Evolutionary conservation across 2,329 filamentous ascomycete genomes (phyloP).

Genomic region (Aureobasidium pullulans): DNA sequence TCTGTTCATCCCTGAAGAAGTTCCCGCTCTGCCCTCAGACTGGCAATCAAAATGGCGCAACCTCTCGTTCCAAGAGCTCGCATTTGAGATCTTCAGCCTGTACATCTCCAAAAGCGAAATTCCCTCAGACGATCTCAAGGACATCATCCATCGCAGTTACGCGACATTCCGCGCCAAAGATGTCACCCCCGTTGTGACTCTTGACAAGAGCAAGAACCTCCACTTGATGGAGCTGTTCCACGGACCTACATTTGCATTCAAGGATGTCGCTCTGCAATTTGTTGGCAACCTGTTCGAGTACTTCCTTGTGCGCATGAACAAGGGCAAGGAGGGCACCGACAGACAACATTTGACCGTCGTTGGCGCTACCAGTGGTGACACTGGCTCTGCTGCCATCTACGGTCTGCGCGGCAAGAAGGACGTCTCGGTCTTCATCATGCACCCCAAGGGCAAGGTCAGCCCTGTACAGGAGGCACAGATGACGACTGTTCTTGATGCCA

Average conservation of each 20-base stretch:
- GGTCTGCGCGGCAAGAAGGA: slow-evolving; percentile 93
- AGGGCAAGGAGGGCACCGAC: slow-evolving; percentile 58
- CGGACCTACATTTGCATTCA: slow-evolving; percentile 91
- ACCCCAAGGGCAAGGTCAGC: slow-evolving; percentile 83
- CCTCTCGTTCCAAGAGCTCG: slow-evolving; percentile 72
- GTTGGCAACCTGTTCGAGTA: slow-evolving; percentile 95
- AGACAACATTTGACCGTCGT: slow-evolving; percentile 79
- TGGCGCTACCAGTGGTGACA: slow-evolving; percentile 80
- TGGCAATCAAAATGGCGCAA: slow-evolving; percentile 68
- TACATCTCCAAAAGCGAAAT: slow-evolving; percentile 85
- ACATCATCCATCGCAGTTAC: slow-evolving; percentile 79
- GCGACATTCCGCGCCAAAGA: slow-evolving; percentile 76
- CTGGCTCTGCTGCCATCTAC: slow-evolving; percentile 92
- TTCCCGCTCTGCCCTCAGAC: slow-evolving; percentile 56
- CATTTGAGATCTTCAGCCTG: slow-evolving; percentile 75
- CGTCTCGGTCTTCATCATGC: slow-evolving; percentile 90
- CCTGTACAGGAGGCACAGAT: slow-evolving; percentile 95
- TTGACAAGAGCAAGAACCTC: slow-evolving; percentile 64
- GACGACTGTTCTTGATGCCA: slow-evolving; percentile 84
- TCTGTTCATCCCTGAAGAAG: slow-evolving; percentile 79
- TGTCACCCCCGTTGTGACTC: slow-evolving; percentile 70
- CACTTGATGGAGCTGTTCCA: slow-evolving; percentile 93
- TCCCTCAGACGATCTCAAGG: slow-evolving; percentile 68
- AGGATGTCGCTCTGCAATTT: slow-evolving; percentile 89
- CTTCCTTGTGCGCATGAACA: slow-evolving; percentile 67